Evolutionary conservation across 148 eudicot species (phyloP), one percentile per base, ranked within the genome.

Genomic region (Oxyria digyna): DNA sequence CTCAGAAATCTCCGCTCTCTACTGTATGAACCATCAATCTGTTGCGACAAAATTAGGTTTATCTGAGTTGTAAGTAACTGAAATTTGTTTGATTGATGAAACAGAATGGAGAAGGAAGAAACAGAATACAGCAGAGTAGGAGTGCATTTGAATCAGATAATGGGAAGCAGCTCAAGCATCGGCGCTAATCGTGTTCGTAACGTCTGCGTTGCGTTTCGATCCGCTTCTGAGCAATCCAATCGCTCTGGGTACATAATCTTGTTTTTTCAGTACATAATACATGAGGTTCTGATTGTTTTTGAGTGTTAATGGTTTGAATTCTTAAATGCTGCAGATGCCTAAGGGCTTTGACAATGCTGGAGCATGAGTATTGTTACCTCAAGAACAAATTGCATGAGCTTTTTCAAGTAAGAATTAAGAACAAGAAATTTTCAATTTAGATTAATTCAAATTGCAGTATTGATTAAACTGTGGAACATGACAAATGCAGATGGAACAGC

Each of bases 101-200:
- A 67, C 24, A 87, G 97, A 76, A 40, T 72, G 78, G 96, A 91
- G 62, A 84, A 72, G 59, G 98, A 92, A 74, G 79, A 84, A 48
- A 81, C 85, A 43, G 98, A 89, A 72, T 89, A 92, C 85, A 87
- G 79, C 77, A 92, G 83, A 80, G 78, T 92, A 75, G 98, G 88
- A 67, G 79, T 83, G 49, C 94, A 89, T 82, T 76, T 92, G 78
- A 92, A 89, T 75, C 98, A 92, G 78, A 72, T 92, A 4, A 89
- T 92, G 84, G 98, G 98, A 18, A 92, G 98, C 85, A 92, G 98
- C 72, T 92, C 98, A 1, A 92, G 98, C 81, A 89, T 92, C 17
- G 98, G 98, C 21, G 98, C 98, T 20, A 90, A 87, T 75, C 74
- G 98, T 48, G 81, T 92, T 71, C 54, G 89, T 69, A 87, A 87